Percentiles rank a stretch among this genome's conserved stretches.
These are phyloP conservation scores for Vigna hirtella DNA, from an alignment of 306 rosid species.

Conservation along the genomic window DNA sequence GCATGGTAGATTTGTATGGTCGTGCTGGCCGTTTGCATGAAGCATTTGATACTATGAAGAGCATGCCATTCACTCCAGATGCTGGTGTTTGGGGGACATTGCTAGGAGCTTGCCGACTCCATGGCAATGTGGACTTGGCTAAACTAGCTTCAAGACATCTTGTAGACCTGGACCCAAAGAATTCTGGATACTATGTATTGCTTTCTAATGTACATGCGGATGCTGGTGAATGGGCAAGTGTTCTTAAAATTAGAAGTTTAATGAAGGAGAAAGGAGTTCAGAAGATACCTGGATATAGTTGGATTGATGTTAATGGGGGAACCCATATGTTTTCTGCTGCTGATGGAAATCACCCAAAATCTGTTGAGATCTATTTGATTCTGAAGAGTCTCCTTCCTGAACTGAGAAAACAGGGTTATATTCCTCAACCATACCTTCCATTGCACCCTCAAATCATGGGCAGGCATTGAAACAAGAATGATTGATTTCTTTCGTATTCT, in stretches of 20 bases:
- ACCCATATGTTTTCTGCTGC: slow-evolving; percentile 81
- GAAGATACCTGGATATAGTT: slow-evolving; percentile 80
- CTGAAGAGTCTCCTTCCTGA: slow-evolving; percentile 70
- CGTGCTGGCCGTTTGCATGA: slow-evolving; percentile 73
- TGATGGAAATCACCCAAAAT: slow-evolving; percentile 70
- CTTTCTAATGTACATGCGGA: slow-evolving; percentile 77
- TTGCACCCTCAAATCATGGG: slow-evolving; percentile 61
- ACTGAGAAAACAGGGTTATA: slow-evolving; percentile 77
- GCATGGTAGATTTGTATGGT: slow-evolving; percentile 81
- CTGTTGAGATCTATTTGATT: slow-evolving; percentile 60
- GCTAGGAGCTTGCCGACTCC: slow-evolving; percentile 85
- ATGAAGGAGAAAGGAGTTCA: slow-evolving; percentile 82
- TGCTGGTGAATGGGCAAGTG: slow-evolving; percentile 77
- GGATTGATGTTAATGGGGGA: slow-evolving; percentile 76
- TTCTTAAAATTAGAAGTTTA: slow-evolving; percentile 64
- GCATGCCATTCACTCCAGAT: slow-evolving; percentile 80
- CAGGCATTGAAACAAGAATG: slow-evolving; percentile 38
- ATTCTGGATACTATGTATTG: slow-evolving; percentile 81
- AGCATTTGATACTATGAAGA: slow-evolving; percentile 72
- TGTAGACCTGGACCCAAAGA: slow-evolving; percentile 70
- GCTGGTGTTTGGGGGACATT: slow-evolving; percentile 92
- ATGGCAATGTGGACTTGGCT: slow-evolving; percentile 80
- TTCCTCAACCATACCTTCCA: slow-evolving; percentile 76
- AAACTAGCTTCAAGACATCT: slow-evolving; percentile 68
- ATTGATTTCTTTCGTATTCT: slow-evolving; percentile 37